Percentiles rank a stretch among this genome's conserved stretches.
Conservation (phyloP, 1,284 basidiomycete genomes). For the Ceratobasidium sp. region DNA sequence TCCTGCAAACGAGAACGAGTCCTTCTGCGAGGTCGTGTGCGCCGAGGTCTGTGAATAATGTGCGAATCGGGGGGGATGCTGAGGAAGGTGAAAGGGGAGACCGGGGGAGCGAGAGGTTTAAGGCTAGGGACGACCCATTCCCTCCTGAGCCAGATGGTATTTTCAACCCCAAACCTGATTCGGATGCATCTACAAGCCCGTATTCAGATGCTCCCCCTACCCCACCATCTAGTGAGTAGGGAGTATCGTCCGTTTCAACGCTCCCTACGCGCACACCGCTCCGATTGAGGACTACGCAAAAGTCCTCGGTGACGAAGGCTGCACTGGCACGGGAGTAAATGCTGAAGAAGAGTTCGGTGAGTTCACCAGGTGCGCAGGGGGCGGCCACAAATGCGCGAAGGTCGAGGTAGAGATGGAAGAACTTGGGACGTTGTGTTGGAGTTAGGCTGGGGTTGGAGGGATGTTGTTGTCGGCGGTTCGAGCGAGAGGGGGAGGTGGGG, state of each 20-base stretch:
- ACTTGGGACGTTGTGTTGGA: constrained; percentile 62
- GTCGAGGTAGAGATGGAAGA: constrained; percentile 91
- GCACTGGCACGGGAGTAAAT: constrained; percentile 87
- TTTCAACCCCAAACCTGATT: constrained; percentile 6
- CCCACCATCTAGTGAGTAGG: too few species aligned
- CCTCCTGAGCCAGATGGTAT: too few species aligned
- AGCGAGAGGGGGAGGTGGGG: constrained; percentile 50
- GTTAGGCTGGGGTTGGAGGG: not conserved
- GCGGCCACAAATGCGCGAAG: constrained; percentile 91
- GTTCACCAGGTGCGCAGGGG: constrained; percentile 89
- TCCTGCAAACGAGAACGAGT: constrained; percentile 88
- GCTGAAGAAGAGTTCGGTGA: constrained; percentile 92
- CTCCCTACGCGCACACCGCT: constrained; percentile 87
- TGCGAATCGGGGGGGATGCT: constrained; percentile 67
- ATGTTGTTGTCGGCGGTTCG: not conserved
- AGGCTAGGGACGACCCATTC: not conserved
- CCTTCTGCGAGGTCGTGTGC: constrained; percentile 85
- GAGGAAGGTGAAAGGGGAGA: constrained; percentile 52
- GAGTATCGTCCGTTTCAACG: constrained; percentile 54
- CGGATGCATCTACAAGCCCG: constrained; percentile 24
- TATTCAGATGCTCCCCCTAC: not conserved
- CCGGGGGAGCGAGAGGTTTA: not conserved
- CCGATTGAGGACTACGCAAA: constrained; percentile 89
- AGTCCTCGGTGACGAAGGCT: constrained; percentile 94
- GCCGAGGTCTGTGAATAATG: constrained; percentile 90